Evolutionary conservation across 2,329 filamentous ascomycete species (phyloP).

Genomic region (Talaromyces sp.): DNA sequence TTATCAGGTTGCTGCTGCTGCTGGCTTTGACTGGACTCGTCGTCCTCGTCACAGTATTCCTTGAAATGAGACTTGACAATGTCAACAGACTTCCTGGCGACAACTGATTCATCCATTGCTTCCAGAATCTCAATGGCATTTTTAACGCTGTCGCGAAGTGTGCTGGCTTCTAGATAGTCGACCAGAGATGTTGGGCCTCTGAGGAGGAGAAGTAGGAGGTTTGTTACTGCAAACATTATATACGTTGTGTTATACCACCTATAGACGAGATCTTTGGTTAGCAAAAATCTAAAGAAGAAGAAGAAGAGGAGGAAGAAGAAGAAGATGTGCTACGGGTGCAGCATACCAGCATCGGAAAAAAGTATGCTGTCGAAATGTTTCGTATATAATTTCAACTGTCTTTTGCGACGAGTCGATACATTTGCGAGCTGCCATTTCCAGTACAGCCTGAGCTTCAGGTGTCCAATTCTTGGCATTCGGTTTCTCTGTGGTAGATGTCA

Average conservation of each 20-base stretch:
- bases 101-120: conserved; percentile 37
- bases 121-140: conserved; percentile 36
- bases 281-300: background rate
- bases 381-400: conserved; percentile 36
- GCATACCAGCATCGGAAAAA: conserved; percentile 39
- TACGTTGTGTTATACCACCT: conserved; percentile 42
- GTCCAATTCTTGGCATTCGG: conserved; percentile 14
- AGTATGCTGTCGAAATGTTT: conserved; percentile 32
- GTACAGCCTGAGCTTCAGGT: background rate
- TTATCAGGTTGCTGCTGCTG: background rate
- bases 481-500: conserved; percentile 22
- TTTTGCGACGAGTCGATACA: conserved; percentile 34
- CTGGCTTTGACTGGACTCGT: background rate
- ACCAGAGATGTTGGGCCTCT: conserved; percentile 20
- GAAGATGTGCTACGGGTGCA: no score
- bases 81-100: conserved; percentile 34
- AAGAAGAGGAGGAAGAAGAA: no score
- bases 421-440: conserved; percentile 28
- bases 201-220: conserved; percentile 30
- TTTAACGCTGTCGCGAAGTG: conserved; percentile 25
- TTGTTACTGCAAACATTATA: conserved; percentile 34
- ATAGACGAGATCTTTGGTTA: background rate
- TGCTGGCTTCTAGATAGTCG: conserved; percentile 18
- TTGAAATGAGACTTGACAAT: conserved; percentile 28
- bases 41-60: conserved; percentile 19